Evolutionary conservation across 1,284 basidiomycete genomes (phyloP).

Genomic region (Peniophora sp.): DNA sequence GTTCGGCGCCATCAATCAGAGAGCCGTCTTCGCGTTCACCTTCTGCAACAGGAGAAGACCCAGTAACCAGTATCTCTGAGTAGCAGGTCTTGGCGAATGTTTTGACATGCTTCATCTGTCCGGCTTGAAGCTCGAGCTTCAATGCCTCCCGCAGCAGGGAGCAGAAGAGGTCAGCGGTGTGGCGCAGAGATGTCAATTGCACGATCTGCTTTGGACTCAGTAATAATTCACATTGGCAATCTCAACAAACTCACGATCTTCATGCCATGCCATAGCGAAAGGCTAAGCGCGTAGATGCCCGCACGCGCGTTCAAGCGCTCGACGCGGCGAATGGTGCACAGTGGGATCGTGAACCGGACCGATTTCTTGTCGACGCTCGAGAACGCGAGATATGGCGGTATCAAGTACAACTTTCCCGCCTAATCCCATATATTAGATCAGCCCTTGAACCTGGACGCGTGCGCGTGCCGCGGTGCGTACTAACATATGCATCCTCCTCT

Average conservation of each 20-base stretch:
- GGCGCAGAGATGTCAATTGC: conserved; percentile 92
- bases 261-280: conserved; percentile 94
- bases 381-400: conserved; percentile 90
- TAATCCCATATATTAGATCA: conserved; percentile 23
- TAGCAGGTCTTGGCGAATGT: conserved; percentile 90
- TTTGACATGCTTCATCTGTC: conserved; percentile 93
- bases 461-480: conserved; percentile 26
- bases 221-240: not conserved
- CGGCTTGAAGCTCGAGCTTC: conserved; percentile 79
- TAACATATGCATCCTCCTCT: conserved; percentile 88
- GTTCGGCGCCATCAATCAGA: conserved; percentile 35
- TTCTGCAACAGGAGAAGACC: conserved; percentile 43
- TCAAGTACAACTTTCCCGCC: conserved; percentile 88
- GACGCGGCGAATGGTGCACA: conserved; percentile 92
- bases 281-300: conserved; percentile 90
- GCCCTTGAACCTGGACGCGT: not conserved
- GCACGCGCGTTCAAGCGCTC: conserved; percentile 88
- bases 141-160: conserved; percentile 83
- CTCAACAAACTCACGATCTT: conserved; percentile 64
- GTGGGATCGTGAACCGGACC: conserved; percentile 85
- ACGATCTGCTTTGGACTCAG: conserved; percentile 63
- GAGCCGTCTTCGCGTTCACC: conserved; percentile 63
- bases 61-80: conserved; percentile 81
- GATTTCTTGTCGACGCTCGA: conserved; percentile 88
- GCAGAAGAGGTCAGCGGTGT: conserved; percentile 94